Evolutionary conservation across 1,284 basidiomycete species (phyloP).

Genomic region (Sanghuangporus sanghuang): DNA sequence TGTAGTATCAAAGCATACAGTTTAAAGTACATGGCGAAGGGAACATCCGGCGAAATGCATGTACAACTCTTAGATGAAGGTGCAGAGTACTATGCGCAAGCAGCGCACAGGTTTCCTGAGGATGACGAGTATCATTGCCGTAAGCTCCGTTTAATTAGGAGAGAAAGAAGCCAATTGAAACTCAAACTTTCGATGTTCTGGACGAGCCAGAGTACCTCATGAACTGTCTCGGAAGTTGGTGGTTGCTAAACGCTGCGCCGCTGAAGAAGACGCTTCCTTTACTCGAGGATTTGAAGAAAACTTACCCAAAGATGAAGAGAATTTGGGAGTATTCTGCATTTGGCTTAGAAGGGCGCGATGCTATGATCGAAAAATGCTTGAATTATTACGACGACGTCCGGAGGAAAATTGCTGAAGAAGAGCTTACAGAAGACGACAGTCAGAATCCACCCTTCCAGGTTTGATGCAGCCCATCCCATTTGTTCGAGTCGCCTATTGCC

Average conservation of each 20-base stretch:
- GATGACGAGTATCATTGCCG: slow-evolving; percentile 17
- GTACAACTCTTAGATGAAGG: background rate
- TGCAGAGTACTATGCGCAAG: slow-evolving; percentile 13
- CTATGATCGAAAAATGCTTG: slow-evolving; percentile 1
- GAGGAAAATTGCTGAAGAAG: background rate
- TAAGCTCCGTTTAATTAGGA: slow-evolving; percentile 1
- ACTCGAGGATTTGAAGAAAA: background rate
- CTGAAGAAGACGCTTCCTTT: background rate
- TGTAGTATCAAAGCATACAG: slow-evolving; percentile 5
- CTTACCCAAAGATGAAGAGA: slow-evolving; percentile 20
- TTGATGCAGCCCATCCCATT: background rate
- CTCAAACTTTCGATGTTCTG: background rate
- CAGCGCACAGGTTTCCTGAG: slow-evolving; percentile 13
- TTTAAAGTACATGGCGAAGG: slow-evolving; percentile 5
- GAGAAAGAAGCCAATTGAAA: background rate
- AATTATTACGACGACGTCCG: background rate
- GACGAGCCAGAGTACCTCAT: background rate
- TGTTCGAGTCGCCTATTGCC: background rate
- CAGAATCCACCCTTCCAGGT: background rate
- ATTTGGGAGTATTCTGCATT: slow-evolving; percentile 26
- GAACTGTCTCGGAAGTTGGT: background rate
- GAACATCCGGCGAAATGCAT: background rate
- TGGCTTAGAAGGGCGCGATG: slow-evolving; percentile 8
- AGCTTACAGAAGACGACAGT: background rate
- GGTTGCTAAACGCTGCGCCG: background rate